Percentiles rank a stretch among this genome's conserved stretches.
Conservation (phyloP, 352 stramenopile species). For the Albugo laibachii region DNA sequence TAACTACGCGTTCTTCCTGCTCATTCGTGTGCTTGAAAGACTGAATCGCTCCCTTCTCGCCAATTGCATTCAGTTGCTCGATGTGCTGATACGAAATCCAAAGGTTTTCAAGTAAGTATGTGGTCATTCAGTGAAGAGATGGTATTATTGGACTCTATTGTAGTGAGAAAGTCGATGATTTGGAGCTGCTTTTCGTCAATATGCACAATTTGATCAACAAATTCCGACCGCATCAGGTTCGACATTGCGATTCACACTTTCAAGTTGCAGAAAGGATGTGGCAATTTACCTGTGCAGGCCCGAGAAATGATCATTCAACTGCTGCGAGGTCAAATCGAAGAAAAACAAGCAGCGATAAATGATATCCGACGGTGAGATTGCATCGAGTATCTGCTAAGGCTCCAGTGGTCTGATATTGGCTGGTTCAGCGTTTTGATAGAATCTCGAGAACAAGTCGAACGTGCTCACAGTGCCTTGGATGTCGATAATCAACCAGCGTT, state of each 20-base stretch:
- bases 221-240: slow-evolving; percentile 62
- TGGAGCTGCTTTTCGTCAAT: slow-evolving; percentile 76
- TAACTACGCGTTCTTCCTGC: not conserved
- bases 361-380: slow-evolving; percentile 35
- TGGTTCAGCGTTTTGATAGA: too few relatives aligned
- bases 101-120: slow-evolving; percentile 56
- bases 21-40: slow-evolving; percentile 8
- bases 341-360: slow-evolving; percentile 39
- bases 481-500: too few relatives aligned
- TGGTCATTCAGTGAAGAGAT: too few relatives aligned
- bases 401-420: too few relatives aligned
- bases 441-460: too few relatives aligned
- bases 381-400: too few relatives aligned
- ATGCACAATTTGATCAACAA: slow-evolving; percentile 82
- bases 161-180: slow-evolving; percentile 70
- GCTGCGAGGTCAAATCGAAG: slow-evolving; percentile 57
- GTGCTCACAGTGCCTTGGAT: too few relatives aligned
- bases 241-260: not conserved
- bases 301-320: slow-evolving; percentile 70
- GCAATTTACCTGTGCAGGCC: slow-evolving; percentile 5
- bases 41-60: slow-evolving; percentile 68
- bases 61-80: slow-evolving; percentile 70
- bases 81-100: slow-evolving; percentile 61
- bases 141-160: not conserved
- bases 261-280: not conserved